phyloP scores from a whole-genome alignment of 2,329 filamentous ascomycete genomes.

The Pyricularia sp. region DNA sequence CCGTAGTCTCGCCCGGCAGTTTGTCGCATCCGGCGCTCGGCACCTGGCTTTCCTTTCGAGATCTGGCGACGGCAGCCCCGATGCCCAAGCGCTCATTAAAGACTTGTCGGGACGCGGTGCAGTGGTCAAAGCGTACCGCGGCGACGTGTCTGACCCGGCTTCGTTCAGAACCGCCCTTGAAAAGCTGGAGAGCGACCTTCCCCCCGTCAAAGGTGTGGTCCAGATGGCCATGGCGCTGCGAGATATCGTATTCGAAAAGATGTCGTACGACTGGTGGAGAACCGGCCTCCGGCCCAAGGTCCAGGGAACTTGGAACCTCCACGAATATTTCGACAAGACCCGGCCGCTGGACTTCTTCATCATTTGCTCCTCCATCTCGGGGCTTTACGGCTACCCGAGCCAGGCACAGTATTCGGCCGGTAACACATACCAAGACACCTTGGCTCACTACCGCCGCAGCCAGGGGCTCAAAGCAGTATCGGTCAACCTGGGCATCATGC shows the following conservation, averaged over 20 bases:
- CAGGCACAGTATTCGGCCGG: conserved; percentile 21
- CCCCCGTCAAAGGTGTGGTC: conserved; percentile 5
- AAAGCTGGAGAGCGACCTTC: conserved; percentile 8
- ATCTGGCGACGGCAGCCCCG: too few relatives aligned
- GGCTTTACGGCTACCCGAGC: conserved; percentile 13
- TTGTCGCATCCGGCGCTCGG: too few relatives aligned
- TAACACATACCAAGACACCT: conserved; percentile 22
- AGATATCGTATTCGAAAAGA: conserved; percentile 7
- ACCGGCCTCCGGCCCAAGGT: conserved; percentile 19
- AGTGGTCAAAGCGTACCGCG: conserved; percentile 5
- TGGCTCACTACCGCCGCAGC: conserved; percentile 13
- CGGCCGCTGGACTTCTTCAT: conserved; percentile 20
- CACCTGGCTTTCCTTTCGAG: too few relatives aligned
- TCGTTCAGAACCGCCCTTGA: conserved; percentile 3
- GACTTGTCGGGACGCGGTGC: too few relatives aligned
- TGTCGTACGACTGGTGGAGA: conserved; percentile 5
- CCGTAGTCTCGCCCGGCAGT: too few relatives aligned
- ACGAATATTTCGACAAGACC: conserved; percentile 10
- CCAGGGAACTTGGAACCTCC: conserved; percentile 21
- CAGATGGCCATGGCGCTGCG: not conserved
- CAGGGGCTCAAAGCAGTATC: conserved; percentile 10
- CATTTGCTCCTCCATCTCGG: conserved; percentile 16
- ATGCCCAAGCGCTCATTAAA: too few relatives aligned
- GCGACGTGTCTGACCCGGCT: not conserved
- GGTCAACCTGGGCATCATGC: conserved; percentile 15